Percentiles rank a stretch among this genome's conserved stretches.
Evolutionary conservation across 768 basidiomycete species (phyloP).

Genomic region (Nevesoporus exiguus): DNA sequence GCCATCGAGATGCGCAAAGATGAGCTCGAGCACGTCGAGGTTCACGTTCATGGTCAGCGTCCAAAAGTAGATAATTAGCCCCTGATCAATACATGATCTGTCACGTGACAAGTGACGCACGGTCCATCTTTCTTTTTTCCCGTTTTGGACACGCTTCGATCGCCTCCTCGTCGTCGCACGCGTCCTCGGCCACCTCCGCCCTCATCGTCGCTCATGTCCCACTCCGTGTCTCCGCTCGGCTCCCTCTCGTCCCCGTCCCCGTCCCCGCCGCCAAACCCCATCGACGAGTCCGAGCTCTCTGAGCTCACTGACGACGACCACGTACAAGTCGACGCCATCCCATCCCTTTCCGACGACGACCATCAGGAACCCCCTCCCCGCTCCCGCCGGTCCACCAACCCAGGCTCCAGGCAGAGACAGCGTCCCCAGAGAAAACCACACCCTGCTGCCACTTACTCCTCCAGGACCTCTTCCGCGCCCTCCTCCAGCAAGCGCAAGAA

Average conservation of each 20-base stretch:
- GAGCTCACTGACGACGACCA: slow-evolving; percentile 83
- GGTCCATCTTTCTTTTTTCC: slow-evolving; percentile 18
- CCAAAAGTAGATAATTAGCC: slow-evolving; percentile 5
- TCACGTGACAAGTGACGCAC: slow-evolving; percentile 22
- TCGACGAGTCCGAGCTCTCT: slow-evolving; percentile 69
- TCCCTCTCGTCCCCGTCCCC: slow-evolving; percentile 72
- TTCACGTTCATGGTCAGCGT: slow-evolving; percentile 55
- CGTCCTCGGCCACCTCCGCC: slow-evolving; percentile 7
- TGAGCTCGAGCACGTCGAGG: slow-evolving; percentile 69
- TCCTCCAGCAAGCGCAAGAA: slow-evolving; percentile 40
- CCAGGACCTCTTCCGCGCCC: slow-evolving; percentile 9
- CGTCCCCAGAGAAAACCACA: slow-evolving; percentile 8
- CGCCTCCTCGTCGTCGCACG: slow-evolving; percentile 22
- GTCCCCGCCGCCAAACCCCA: slow-evolving; percentile 46
- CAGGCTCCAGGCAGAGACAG: slow-evolving; percentile 11
- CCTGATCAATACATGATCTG: neutral
- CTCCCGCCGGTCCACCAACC: slow-evolving; percentile 7
- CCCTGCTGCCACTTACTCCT: neutral
- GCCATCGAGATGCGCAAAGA: slow-evolving; percentile 51
- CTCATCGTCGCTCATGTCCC: slow-evolving; percentile 19
- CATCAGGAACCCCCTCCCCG: slow-evolving; percentile 16
- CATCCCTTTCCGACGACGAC: slow-evolving; percentile 25
- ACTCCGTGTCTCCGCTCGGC: slow-evolving; percentile 40
- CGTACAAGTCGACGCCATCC: slow-evolving; percentile 26
- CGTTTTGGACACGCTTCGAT: slow-evolving; percentile 17